Base-by-base conservation (phyloP, 1,284 basidiomycete species). In the Cryptococcus maquisensis region DNA sequence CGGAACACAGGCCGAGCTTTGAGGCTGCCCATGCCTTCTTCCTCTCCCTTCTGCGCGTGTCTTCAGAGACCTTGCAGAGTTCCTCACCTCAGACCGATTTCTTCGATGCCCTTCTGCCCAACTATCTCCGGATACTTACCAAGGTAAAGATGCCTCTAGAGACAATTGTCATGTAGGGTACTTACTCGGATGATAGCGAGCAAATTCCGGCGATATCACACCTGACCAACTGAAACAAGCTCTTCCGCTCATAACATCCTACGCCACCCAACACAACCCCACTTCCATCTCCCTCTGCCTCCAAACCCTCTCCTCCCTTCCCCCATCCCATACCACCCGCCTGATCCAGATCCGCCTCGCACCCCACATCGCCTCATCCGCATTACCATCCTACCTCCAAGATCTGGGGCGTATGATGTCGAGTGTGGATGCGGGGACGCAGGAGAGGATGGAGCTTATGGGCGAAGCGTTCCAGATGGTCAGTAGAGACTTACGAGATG, bases 11-110 rank as follows among this genome's bases (percentile, higher is more conserved):
- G 37, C 21, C 61, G 1, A 64, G 59, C 45, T 73, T 72, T 47
- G 65, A 72, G 40, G 65, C 69, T 26, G 64, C 72, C 13, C 65
- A 69, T 52, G 62, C 66, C 0, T 63, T 69, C 46, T 38, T 71
- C 3, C 51, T 70, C 1, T 59, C 65, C 1, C 47, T 69, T 0
- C 47, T 71, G 1, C 54, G 60, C 4, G 54, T 61, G 0, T 56
- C 64, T 7, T 54, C 64, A 0, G 46, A 45, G 1, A 50, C 47
- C 12, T 49, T 61, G 12, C 47, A 54, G 8, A 41, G 18, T 3
- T 46, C 54, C 15, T 20, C 28, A 4, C 54, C 54, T 8, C 64
- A 68, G 48, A 28, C n/a, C 0, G 48, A 47, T 2, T 65, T 73
- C 28, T 59, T 66, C 35, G 59, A 62, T 16, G 60, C 63, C 2